Evolutionary conservation across 805 yeast genomes (phyloP), one percentile per base, ranked within the genome.

Genomic region (Pichia nanzhaoensis): DNA sequence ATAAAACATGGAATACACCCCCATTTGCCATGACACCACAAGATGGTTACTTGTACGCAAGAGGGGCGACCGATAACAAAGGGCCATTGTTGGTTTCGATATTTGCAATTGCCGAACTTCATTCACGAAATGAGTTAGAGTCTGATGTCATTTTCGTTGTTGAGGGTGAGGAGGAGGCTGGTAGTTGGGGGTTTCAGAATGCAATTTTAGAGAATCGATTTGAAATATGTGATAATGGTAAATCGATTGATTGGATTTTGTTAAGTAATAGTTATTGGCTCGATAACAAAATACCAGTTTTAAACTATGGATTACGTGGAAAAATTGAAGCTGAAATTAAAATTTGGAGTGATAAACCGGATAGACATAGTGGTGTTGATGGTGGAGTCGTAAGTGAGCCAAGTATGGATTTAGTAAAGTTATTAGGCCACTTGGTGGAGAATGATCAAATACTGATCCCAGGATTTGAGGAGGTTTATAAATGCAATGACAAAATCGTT

Each of bases 101-200:
- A 2, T 89, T 80, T 64, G 87, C 96, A 0, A 95, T 84, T 17
- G 90, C 93, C 0, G 87, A 84, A 43, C 64, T 88, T 13, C 66
- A 66, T 44, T 74, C 74, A 24, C 63, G 67, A 10, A 66, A 71
- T 0, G 63, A 74, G 37, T 70, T 93, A 18, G 67, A 70, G 6
- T 73, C 82, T 38, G 96, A 91, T 60, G 82, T 91, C 3, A 79
- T 84, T 0, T 90, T 93, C 55, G 58, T 91, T 14, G 72, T 91
- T 40, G 99, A 91, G 64, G 99, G 99, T 37, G 96, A 89, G 61
- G 99, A 93, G 64, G 99, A 91, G 61, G 76, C 86, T 46, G 98
- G 97, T 1, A 86, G 96, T 0, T 75, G 75, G 55, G 96, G 97
- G 0, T 88, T 91, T 59, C 80, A 80, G 55, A 72, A 78, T 3